A percentile compares a stretch with the other conserved stretches of the same genome.
Evolutionary conservation across 2,329 filamentous ascomycete genomes (phyloP).

Genomic region (Coniella vitis): DNA sequence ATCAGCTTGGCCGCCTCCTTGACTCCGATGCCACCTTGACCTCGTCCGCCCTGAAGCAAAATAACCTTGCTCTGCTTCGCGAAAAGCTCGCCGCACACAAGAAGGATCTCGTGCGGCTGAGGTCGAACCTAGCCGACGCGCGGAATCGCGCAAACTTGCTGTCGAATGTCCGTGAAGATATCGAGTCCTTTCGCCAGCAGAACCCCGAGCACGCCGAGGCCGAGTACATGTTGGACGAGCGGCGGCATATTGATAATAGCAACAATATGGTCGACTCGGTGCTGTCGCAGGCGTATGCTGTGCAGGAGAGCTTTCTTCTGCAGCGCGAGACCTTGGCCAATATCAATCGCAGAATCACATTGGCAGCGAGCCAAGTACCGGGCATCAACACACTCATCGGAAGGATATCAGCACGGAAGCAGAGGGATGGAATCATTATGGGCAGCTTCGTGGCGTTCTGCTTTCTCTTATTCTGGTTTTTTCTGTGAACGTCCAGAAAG

Average conservation of each 20-base stretch:
- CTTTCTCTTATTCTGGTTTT: slow-evolving; percentile 78
- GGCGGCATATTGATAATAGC: slow-evolving; percentile 77
- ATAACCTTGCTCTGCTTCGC: slow-evolving; percentile 84
- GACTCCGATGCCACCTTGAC: slow-evolving; percentile 86
- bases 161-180: slow-evolving; percentile 84
- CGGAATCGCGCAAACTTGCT: slow-evolving; percentile 87
- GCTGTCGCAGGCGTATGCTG: slow-evolving; percentile 89
- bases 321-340: slow-evolving; percentile 83
- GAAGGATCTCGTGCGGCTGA: slow-evolving; percentile 71
- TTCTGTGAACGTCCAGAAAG: slow-evolving; percentile 41
- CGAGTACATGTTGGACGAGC: slow-evolving; percentile 95
- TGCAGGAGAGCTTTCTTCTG: slow-evolving; percentile 82
- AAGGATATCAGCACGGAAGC: slow-evolving; percentile 89
- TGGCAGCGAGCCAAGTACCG: slow-evolving; percentile 84
- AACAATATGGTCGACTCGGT: slow-evolving; percentile 86
- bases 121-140: slow-evolving; percentile 64
- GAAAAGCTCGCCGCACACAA: slow-evolving; percentile 85
- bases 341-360: slow-evolving; percentile 85
- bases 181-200: slow-evolving; percentile 75
- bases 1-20: slow-evolving; percentile 78
- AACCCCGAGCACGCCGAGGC: slow-evolving; percentile 81
- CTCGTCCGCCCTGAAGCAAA: slow-evolving; percentile 91
- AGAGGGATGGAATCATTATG: slow-evolving; percentile 90
- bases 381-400: slow-evolving; percentile 88
- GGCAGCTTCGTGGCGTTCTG: slow-evolving; percentile 87